A percentile compares a stretch with the other conserved stretches of the same genome.
These are phyloP conservation scores for Sphaerobolus stellatus DNA, from an alignment of 1,284 basidiomycete genomes.

Conservation along the genomic window DNA sequence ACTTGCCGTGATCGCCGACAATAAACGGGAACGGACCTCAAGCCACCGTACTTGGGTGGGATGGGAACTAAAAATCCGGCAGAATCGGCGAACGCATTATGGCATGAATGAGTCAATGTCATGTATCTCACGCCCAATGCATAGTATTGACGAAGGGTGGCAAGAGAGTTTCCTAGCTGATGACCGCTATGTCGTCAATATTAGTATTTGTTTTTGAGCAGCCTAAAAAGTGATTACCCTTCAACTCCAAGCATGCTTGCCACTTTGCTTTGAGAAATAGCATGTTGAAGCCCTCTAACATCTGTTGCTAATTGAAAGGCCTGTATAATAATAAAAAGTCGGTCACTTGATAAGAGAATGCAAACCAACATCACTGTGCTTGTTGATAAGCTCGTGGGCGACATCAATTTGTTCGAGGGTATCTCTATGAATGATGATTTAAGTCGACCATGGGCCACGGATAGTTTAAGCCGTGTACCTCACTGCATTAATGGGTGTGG, in stretches of 20 bases:
- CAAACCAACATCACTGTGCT: conserved; percentile 67
- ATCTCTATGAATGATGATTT: conserved; percentile 53
- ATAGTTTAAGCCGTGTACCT: conserved; percentile 43
- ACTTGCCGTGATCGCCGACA: conserved; percentile 6
- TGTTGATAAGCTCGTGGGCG: conserved; percentile 71
- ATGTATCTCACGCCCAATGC: conserved; percentile 84
- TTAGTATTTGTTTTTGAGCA: background rate
- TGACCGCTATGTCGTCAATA: conserved; percentile 60
- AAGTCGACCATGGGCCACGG: background rate
- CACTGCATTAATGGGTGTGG: conserved; percentile 72
- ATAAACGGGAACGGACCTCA: conserved; percentile 49
- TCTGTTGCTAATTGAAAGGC: conserved; percentile 68
- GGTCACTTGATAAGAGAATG: background rate
- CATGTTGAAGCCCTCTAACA: conserved; percentile 59
- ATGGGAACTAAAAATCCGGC: conserved; percentile 59
- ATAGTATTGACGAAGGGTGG: conserved; percentile 75
- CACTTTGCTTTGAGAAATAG: conserved; percentile 71
- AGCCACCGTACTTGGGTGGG: conserved; percentile 62
- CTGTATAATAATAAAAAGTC: conserved; percentile 32
- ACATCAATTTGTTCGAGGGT: conserved; percentile 96
- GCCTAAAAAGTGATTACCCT: conserved; percentile 52
- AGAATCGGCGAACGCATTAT: conserved; percentile 92
- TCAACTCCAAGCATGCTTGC: conserved; percentile 88
- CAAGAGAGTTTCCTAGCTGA: conserved; percentile 86
- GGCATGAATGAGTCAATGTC: conserved; percentile 85